Conservation (phyloP, 2,329 filamentous ascomycete species). For the Alternaria sp. region DNA sequence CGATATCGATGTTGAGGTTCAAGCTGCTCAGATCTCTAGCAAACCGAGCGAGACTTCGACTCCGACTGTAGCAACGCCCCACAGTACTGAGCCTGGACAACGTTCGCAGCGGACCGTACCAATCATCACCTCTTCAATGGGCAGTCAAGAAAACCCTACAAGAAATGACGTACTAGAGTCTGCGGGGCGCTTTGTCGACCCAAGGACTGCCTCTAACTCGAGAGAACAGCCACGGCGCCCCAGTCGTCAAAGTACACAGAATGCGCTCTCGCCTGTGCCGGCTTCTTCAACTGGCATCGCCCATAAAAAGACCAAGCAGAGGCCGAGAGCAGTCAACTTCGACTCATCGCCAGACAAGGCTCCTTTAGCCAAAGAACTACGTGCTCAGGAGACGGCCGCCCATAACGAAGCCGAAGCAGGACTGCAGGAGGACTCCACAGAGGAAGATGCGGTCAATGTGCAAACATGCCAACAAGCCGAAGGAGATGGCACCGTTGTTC, state of each 20-base stretch:
- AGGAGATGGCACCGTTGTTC: background rate
- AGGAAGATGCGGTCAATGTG: background rate
- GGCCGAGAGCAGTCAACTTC: conserved; percentile 36
- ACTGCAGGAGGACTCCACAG: background rate
- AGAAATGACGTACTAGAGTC: conserved; percentile 26
- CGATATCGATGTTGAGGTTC: background rate
- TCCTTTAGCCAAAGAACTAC: background rate
- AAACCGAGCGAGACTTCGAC: background rate
- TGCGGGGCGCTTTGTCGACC: conserved; percentile 23
- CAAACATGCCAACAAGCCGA: conserved; percentile 1
- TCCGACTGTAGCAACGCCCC: background rate
- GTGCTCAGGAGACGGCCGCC: background rate
- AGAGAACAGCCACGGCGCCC: background rate
- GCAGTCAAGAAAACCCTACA: conserved; percentile 4
- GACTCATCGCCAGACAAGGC: conserved; percentile 34
- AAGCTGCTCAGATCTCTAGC: background rate
- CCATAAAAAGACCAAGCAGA: conserved; percentile 38
- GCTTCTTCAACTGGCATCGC: conserved; percentile 40
- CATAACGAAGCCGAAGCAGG: background rate
- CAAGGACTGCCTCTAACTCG: background rate
- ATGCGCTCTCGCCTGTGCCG: conserved; percentile 28
- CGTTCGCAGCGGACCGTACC: conserved; percentile 16
- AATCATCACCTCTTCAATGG: conserved; percentile 14
- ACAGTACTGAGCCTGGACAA: conserved; percentile 8
- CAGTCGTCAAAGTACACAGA: conserved; percentile 5